These are phyloP conservation scores for Cavenderia fasciculata DNA, from an alignment of 78 protist species.

Conservation along the genomic window DNA sequence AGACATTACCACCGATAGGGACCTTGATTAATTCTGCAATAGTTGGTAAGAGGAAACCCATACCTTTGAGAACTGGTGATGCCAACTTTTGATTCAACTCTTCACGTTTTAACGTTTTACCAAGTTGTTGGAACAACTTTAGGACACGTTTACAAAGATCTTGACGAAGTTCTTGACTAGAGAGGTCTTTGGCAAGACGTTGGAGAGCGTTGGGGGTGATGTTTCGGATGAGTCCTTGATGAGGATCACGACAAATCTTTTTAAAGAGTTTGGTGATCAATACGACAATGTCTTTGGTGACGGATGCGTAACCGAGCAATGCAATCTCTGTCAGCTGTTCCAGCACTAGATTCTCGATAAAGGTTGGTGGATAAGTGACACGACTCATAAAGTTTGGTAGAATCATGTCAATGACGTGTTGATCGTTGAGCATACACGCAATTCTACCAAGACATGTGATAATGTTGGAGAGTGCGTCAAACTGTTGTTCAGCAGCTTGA, in stretches of 20 bases:
- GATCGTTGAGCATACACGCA: conserved; percentile 38
- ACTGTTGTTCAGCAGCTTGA: too few species aligned
- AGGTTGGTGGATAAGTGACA: conserved; percentile 44
- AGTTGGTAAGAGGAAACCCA: conserved; percentile 77
- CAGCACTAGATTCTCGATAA: conserved; percentile 44
- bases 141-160: conserved; percentile 55
- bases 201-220: conserved; percentile 46
- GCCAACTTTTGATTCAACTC: conserved; percentile 44
- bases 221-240: conserved; percentile 40
- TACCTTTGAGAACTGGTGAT: conserved; percentile 76
- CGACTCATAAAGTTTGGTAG: conserved; percentile 4
- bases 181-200: conserved; percentile 47
- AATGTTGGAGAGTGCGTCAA: conserved; percentile 20
- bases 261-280: conserved; percentile 50
- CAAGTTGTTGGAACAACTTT: conserved; percentile 67
- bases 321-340: conserved; percentile 71
- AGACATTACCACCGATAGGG: neutral
- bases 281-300: conserved; percentile 26
- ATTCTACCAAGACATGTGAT: conserved; percentile 31
- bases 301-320: conserved; percentile 16
- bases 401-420: conserved; percentile 16
- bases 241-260: conserved; percentile 62
- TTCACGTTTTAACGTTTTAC: conserved; percentile 13
- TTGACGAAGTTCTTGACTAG: conserved; percentile 17
- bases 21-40: conserved; percentile 48